Percentiles rank a stretch among this genome's conserved stretches.
These are phyloP conservation scores for Crithidia fasciculata DNA, from an alignment of 208 protist species.

Conservation along the genomic window DNA sequence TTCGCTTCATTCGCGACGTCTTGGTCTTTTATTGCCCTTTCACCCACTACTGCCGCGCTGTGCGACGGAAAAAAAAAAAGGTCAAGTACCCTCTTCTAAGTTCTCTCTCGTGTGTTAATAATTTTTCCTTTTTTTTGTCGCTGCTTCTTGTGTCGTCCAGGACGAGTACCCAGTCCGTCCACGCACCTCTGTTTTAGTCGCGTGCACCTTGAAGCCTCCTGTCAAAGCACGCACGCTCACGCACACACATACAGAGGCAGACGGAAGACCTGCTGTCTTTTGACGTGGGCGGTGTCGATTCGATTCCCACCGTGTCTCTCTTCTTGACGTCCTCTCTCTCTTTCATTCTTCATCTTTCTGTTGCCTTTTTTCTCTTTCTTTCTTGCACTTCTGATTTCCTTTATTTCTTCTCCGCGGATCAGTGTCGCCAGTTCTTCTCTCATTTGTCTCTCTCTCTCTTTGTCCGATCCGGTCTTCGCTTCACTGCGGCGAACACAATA, in stretches of 20 bases:
- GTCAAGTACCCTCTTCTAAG: neutral
- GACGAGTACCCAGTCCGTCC: neutral
- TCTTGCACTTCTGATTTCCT: neutral
- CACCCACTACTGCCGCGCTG: neutral
- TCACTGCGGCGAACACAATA: too few relatives aligned
- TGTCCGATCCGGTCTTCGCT: too few relatives aligned
- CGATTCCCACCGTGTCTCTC: neutral
- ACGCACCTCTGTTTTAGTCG: neutral
- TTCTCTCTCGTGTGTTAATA: neutral
- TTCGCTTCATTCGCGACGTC: too few relatives aligned
- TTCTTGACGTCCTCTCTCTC: neutral
- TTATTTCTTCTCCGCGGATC: neutral
- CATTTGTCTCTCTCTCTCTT: too few relatives aligned
- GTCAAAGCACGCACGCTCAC: too few relatives aligned
- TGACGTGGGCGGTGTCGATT: too few relatives aligned
- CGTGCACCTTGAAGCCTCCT: too few relatives aligned
- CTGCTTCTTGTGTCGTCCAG: neutral
- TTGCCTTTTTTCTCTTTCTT: neutral
- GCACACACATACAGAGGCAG: too few relatives aligned
- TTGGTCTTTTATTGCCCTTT: too few relatives aligned
- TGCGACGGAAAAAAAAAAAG: neutral
- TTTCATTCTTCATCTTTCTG: neutral
- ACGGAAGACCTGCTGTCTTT: neutral
- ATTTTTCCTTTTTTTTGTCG: conserved; percentile 1
- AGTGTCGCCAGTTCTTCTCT: too few relatives aligned